Evolutionary conservation across 805 yeast species (phyloP), one percentile per base, ranked within the genome.

Genomic region (Saccharomycopsis capsularis): DNA sequence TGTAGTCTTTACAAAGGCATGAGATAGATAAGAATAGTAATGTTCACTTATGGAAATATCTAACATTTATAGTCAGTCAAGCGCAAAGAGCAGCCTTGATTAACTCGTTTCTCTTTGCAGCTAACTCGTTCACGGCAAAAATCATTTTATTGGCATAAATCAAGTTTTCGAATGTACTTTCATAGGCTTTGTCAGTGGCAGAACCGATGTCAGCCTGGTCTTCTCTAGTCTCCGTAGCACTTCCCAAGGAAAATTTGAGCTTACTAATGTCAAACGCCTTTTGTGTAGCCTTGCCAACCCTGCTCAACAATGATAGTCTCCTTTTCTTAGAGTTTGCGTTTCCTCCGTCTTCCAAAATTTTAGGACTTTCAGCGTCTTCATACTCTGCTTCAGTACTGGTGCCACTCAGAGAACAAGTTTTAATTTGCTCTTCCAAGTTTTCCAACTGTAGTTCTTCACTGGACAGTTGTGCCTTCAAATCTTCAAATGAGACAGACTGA

Each of bases 71-170:
- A 27, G 13, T 27, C 32, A 27, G 13, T 7, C 32, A 27, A 27
- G 13, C 7, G 13, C 7, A 27, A 27, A 27, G 13, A 27, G 13
- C 7, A 27, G 32, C 32, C 32, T 29, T 29, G 11, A 29, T 9
- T 29, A 29, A 29, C 7, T 13, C 7, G 13, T 29, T 29, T 42
- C 45, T 27, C 22, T 42, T 13, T n/a, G 23, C 11, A 6, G 37
- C 5, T n/a, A 42, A n/a, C 9, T 42, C 39, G 13, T n/a, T 23
- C 16, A 42, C 7, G 4, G 27, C 23, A 22, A 32, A 34, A 4
- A 42, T 19, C 7, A 42, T 4, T 15, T 42, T 34, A 29, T 42
- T 42, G 15, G 45, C 45, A 29, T 22, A 42, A 15, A 42, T 22
- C n/a, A 42, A 9, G 13, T 42, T 30, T 18, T 42, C 45, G 22